Percentiles rank a stretch among this genome's conserved stretches.
Conservation (phyloP, 2,329 filamentous ascomycete genomes). For the Laburnicola sp. region DNA sequence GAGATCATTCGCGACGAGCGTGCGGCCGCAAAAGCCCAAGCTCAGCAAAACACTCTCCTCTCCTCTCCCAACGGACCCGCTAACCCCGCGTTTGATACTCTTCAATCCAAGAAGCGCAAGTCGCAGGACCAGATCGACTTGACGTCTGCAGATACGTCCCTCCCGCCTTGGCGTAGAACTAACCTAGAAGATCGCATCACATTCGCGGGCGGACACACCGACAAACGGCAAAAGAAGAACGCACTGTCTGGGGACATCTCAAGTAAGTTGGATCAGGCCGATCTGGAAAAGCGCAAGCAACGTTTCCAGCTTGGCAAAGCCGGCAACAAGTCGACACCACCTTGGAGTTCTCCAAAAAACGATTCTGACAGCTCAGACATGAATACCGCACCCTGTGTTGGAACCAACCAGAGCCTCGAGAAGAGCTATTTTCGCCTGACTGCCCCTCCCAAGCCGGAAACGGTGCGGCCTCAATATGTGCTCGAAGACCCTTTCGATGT, state of each 20-base stretch:
- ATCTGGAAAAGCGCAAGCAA: conserved; percentile 83
- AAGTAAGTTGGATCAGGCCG: conserved; percentile 90
- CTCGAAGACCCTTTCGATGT: conserved; percentile 82
- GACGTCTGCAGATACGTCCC: conserved; percentile 55
- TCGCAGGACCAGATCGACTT: conserved; percentile 61
- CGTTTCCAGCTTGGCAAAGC: conserved; percentile 69
- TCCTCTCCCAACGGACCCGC: conserved; percentile 36
- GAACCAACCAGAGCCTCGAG: conserved; percentile 80
- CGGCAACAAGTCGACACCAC: conserved; percentile 59
- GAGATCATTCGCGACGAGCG: conserved; percentile 72
- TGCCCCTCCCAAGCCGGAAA: conserved; percentile 81
- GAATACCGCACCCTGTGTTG: conserved; percentile 72
- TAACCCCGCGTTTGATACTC: conserved; percentile 39
- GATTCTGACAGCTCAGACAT: conserved; percentile 54
- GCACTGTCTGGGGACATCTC: conserved; percentile 55
- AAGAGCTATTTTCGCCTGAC: conserved; percentile 96
- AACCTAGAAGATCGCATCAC: conserved; percentile 75
- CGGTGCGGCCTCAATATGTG: conserved; percentile 80
- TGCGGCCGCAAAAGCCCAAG: conserved; percentile 31
- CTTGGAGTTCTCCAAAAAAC: conserved; percentile 50
- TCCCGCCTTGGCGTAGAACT: conserved; percentile 74
- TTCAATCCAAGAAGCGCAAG: conserved; percentile 80
- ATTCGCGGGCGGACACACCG: conserved; percentile 54
- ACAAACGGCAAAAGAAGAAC: conserved; percentile 54
- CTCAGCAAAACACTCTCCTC: conserved; percentile 14